Evolutionary conservation across 2,329 filamentous ascomycete genomes (phyloP), one percentile per base, ranked within the genome.

Genomic region (Aspergillus thermomutatus): DNA sequence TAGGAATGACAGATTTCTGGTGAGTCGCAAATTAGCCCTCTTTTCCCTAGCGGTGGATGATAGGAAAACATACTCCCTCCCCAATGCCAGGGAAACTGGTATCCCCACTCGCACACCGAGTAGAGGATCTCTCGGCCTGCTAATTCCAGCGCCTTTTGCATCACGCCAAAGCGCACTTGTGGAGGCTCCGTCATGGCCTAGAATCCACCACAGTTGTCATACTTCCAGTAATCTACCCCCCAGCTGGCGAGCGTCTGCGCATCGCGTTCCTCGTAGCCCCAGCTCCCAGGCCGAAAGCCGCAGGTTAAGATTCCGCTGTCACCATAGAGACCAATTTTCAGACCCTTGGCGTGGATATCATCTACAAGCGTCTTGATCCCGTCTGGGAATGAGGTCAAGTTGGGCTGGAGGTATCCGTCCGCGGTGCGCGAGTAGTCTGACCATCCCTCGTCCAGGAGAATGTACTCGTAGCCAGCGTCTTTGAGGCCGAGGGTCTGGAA

Each of bases 191-290:
- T 67, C 54, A 49, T 49, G 1, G 54, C 50, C 28, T 56, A 50
- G 19, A 49, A 67, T 3, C 71, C 71, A 49, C 64, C 68, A 68
- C 80, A 83, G 63, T 83, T 83, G 63, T 83, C 81, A 59, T 80
- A 81, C 63, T 82, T 83, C 27, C 80, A 66, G 56, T 82, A 84
- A 62, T 84, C 82, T 43, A 85, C 75, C 3, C 78, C 81, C 82
- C 82, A 85, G 8, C 71, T 66, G 0, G 80, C 79, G 64, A 81
- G 84, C 1, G 80, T 82, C 31, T 75, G 68, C 2, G 83, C 83
- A 67, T 87, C 84, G 10, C 81, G 66, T 4, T 75, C 70, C 61
- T 87, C 83, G 61, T 79, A 78, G 1, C 80, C 82, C 23, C 54
- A 56, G 5, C 50, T 53, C 10, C 54, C 83, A 3, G 80, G 77